These are phyloP conservation scores for Zymoseptoria pseudotritici DNA, from an alignment of 2,329 filamentous ascomycete genomes.

Conservation along the genomic window DNA sequence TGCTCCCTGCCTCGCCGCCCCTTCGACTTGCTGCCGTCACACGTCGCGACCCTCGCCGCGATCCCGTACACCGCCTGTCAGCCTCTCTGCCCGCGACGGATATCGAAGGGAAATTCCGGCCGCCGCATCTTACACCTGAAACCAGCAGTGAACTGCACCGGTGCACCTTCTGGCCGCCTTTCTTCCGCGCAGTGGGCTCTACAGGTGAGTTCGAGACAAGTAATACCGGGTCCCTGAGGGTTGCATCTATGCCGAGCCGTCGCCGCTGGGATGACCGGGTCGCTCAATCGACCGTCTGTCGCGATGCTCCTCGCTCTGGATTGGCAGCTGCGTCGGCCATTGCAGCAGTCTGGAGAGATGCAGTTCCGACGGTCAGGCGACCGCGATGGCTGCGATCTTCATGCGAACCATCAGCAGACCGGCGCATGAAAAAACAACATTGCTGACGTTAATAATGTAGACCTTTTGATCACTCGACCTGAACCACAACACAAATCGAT, in stretches of 20 bases:
- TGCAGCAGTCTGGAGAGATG: background rate
- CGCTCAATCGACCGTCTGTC: background rate
- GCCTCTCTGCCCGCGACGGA: background rate
- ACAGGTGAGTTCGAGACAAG: background rate
- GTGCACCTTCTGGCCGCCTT: background rate
- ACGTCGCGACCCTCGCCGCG: background rate
- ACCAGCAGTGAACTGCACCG: background rate
- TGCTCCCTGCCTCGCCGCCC: background rate
- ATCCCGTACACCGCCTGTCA: background rate
- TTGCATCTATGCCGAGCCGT: background rate
- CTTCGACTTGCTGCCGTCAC: background rate
- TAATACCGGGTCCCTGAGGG: background rate
- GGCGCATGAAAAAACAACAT: background rate
- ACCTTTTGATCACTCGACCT: background rate
- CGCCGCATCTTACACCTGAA: background rate
- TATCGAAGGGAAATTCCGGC: background rate
- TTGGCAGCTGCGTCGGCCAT: background rate
- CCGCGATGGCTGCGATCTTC: background rate
- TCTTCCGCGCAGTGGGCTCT: background rate
- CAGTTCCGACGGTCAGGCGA: background rate
- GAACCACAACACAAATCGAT: background rate
- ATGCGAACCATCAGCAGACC: background rate
- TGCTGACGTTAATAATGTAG: background rate
- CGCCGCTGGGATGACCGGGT: background rate
- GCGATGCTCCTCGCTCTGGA: background rate